These are phyloP conservation scores for Hericium erinaceus DNA, from an alignment of 768 basidiomycete genomes.

Conservation along the genomic window DNA sequence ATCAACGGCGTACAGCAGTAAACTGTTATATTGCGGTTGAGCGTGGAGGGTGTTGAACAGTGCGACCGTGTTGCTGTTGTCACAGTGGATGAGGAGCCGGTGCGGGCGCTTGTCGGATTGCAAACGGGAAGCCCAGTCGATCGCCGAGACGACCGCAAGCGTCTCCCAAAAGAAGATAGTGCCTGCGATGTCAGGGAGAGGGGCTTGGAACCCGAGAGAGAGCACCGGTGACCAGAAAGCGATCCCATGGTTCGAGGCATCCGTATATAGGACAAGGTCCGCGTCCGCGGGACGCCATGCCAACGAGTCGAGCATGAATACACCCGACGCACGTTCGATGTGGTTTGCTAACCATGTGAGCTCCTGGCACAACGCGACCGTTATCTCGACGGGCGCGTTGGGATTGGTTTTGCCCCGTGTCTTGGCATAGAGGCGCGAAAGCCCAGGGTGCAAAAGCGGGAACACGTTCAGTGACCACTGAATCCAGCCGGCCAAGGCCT, in stretches of 20 bases:
- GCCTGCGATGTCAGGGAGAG: background rate
- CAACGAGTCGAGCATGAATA: constrained; percentile 7
- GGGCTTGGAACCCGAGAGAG: background rate
- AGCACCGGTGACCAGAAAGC: constrained; percentile 14
- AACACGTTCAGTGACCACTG: constrained; percentile 23
- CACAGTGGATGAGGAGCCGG: constrained; percentile 15
- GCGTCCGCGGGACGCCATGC: constrained; percentile 6
- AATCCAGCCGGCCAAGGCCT: background rate
- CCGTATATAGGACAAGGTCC: constrained; percentile 12
- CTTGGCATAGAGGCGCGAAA: constrained; percentile 24
- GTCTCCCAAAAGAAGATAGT: constrained; percentile 9
- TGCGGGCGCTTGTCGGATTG: background rate
- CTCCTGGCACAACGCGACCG: constrained; percentile 19
- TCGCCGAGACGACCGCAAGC: constrained; percentile 2
- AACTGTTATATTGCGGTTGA: constrained; percentile 8
- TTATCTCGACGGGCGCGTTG: constrained; percentile 19
- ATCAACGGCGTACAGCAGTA: constrained; percentile 10
- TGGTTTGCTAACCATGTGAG: constrained; percentile 25
- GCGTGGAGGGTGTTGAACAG: constrained; percentile 18
- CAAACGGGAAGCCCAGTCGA: background rate
- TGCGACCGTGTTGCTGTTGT: constrained; percentile 19
- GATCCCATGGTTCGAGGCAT: constrained; percentile 16
- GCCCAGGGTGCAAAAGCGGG: constrained; percentile 21
- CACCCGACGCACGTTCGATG: background rate
- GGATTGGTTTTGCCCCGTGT: constrained; percentile 17